A percentile compares a stretch with the other conserved stretches of the same genome.
Conservation (phyloP, 306 rosid genomes). For the Quercus ilex region DNA sequence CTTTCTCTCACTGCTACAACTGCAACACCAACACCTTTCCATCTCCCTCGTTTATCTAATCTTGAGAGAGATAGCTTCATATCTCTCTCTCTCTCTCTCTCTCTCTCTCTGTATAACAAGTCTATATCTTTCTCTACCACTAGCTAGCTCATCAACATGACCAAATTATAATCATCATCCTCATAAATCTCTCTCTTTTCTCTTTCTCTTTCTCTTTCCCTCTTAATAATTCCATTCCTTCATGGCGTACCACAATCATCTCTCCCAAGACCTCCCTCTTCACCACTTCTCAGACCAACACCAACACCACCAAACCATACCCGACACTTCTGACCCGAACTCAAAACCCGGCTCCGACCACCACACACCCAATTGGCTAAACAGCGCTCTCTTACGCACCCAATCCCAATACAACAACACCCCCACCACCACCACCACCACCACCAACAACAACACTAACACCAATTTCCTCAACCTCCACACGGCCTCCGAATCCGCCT, state of each 20-base stretch:
- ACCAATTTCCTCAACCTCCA: constrained; percentile 85
- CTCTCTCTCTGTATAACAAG: too few relatives aligned
- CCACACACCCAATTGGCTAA: constrained; percentile 94
- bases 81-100: not conserved
- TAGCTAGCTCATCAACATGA: constrained; percentile 5
- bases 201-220: not conserved
- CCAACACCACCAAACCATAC: constrained; percentile 29
- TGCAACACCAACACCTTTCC: too few relatives aligned
- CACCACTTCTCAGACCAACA: constrained; percentile 73
- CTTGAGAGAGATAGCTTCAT: not conserved
- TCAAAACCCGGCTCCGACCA: constrained; percentile 42
- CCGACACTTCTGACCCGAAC: constrained; percentile 39
- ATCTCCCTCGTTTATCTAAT: too few relatives aligned
- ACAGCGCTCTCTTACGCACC: constrained; percentile 86
- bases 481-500: constrained; percentile 58
- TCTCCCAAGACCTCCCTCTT: constrained; percentile 69
- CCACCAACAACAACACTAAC: constrained; percentile 10
- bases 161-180: constrained; percentile 2
- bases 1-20: not conserved
- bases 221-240: not conserved
- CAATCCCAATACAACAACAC: constrained; percentile 40
- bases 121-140: not conserved
- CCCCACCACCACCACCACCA: constrained; percentile 9
- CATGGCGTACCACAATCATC: constrained; percentile 85
- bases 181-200: not conserved